Percentiles rank a stretch among this genome's conserved stretches.
Conservation (phyloP, 805 yeast genomes). For the Priceomyces medius region DNA sequence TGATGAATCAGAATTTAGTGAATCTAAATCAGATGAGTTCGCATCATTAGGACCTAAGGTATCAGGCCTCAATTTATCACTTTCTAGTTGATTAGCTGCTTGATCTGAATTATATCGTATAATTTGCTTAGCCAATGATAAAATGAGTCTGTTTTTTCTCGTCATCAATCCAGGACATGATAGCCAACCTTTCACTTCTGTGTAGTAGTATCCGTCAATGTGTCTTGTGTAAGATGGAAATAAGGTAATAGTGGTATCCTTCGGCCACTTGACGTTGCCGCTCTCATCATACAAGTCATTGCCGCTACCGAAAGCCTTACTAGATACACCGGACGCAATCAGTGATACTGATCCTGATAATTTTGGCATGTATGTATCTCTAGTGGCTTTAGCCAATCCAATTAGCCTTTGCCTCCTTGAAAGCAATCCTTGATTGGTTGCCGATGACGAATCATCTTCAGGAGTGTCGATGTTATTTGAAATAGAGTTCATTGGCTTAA, state of each 20-base stretch:
- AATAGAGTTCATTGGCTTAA: background rate
- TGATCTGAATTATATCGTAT: constrained; percentile 39
- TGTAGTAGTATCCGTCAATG: constrained; percentile 33
- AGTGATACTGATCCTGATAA: constrained; percentile 48
- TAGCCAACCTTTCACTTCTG: constrained; percentile 71
- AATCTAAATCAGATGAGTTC: constrained; percentile 20
- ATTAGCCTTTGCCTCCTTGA: constrained; percentile 46
- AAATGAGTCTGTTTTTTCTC: constrained; percentile 67
- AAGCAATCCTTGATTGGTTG: constrained; percentile 1
- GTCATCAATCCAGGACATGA: constrained; percentile 68
- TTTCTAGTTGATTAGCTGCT: constrained; percentile 26
- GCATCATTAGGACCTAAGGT: constrained; percentile 15
- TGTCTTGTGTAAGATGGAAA: constrained; percentile 38
- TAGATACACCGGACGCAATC: constrained; percentile 46
- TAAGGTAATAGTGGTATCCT: constrained; percentile 58
- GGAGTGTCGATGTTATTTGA: background rate
- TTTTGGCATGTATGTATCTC: constrained; percentile 57
- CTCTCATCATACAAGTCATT: constrained; percentile 27
- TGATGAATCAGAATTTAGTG: constrained; percentile 14
- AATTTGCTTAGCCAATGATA: constrained; percentile 68
- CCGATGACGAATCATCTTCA: background rate
- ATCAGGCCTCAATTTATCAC: constrained; percentile 27
- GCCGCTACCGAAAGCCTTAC: constrained; percentile 24
- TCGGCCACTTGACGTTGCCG: constrained; percentile 42
- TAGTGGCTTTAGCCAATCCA: constrained; percentile 54